Evolutionary conservation across 2,329 filamentous ascomycete genomes (phyloP), one percentile per base, ranked within the genome.

Genomic region (Trichophyton schoenleinii): DNA sequence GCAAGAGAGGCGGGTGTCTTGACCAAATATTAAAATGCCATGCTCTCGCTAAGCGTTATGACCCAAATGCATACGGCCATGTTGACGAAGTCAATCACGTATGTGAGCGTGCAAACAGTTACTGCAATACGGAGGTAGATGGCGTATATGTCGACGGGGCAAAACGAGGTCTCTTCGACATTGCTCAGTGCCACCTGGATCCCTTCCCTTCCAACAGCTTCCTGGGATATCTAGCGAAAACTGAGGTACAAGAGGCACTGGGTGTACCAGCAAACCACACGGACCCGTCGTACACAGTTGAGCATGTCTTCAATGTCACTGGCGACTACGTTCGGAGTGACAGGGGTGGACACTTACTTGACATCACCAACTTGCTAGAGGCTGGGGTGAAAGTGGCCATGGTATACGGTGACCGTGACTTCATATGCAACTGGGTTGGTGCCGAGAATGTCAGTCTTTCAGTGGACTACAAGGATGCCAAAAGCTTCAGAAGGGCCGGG

Each of bases 401-500:
- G 63, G 80, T 91, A 61, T 89, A 92, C 70, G 83, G 83, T 11
- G 83, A 86, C 65, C 79, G 80, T 36, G 81, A 78, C 69, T 80
- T 77, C 71, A 77, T 78, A 63, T 81, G 80, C 71, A 83, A 83
- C 67, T 83, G 73, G 74, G 72, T 86, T 65, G 89, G 89, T n/a
- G 89, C 88, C 41, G 81, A 94, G 72, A 84, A 86, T 1, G 79
- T 89, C 48, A 88, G 86, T 2, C 77, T 89, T 2, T 79, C 80
- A 4, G 75, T 90, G 0, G 72, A 79, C 48, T 63, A 83, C 46
- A 75, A 78, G 9, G 73, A 78, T 55, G 22, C 58, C 15, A 36
- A 60, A 34, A 73, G 79, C 28, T 94, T 92, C 70, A 75, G 79
- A 1, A 71, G 75, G 0, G 85, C 89, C 0, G 88, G 88, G 0